phyloP scores from a whole-genome alignment of 2,329 filamentous ascomycete species.

The Arthrobotrys pseudoclavata region DNA sequence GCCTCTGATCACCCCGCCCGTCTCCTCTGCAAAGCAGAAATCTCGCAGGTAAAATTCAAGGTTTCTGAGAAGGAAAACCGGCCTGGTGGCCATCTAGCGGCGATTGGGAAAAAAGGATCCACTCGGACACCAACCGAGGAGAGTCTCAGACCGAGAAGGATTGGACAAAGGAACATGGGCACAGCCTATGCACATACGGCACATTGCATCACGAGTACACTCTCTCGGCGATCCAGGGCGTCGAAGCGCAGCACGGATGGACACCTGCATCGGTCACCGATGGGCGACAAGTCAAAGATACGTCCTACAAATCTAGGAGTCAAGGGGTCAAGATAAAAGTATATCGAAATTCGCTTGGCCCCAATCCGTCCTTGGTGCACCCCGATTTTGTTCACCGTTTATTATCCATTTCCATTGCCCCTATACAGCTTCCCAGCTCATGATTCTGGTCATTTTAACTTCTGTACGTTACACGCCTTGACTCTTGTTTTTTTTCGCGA shows the following conservation, averaged over 20 bases:
- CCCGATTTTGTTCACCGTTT: neutral
- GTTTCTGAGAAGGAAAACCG: neutral
- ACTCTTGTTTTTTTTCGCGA: no score
- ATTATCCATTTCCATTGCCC: neutral
- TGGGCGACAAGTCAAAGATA: constrained; percentile 11
- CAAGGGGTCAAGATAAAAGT: constrained; percentile 17
- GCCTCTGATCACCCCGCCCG: neutral
- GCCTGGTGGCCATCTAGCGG: neutral
- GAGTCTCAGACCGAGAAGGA: constrained; percentile 1
- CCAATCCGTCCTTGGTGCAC: no score
- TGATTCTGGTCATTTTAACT: neutral
- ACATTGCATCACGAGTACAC: constrained; percentile 32
- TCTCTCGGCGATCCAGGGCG: constrained; percentile 27
- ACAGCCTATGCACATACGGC: constrained; percentile 42
- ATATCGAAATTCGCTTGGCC: neutral
- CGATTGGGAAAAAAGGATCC: neutral
- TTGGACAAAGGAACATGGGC: constrained; percentile 3
- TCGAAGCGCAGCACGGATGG: constrained; percentile 19
- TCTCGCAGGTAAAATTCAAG: neutral
- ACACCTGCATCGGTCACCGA: constrained; percentile 39
- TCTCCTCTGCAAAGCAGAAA: neutral
- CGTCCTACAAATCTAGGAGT: constrained; percentile 55
- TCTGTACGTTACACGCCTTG: constrained; percentile 13
- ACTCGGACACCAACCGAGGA: constrained; percentile 7
- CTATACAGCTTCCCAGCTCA: neutral